phyloP scores from a whole-genome alignment of 2,329 filamentous ascomycete genomes.

The Spiromastix sp. region DNA sequence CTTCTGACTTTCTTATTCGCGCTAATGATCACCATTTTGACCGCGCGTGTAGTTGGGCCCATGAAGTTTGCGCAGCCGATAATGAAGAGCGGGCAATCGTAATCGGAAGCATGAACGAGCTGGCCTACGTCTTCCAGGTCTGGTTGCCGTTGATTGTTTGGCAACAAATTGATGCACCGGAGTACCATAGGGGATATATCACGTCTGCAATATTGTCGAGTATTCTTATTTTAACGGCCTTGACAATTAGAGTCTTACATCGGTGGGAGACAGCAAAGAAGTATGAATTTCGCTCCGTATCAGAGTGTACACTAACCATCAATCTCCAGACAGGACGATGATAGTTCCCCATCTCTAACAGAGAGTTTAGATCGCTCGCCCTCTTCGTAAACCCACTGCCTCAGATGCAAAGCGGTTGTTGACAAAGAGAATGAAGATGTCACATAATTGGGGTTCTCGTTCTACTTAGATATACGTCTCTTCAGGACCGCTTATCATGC shows the following conservation, averaged over 20 bases:
- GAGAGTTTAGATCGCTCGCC: no score
- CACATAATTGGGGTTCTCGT: no score
- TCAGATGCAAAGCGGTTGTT: no score
- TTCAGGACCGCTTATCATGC: no score
- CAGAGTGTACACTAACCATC: no score
- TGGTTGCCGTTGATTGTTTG: slow-evolving; percentile 59
- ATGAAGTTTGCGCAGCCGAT: slow-evolving; percentile 45
- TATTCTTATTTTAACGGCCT: background rate
- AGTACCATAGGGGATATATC: slow-evolving; percentile 44
- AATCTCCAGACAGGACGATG: no score
- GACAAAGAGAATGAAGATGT: no score
- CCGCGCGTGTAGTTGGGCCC: slow-evolving; percentile 33
- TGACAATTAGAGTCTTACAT: background rate
- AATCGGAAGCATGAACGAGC: slow-evolving; percentile 56
- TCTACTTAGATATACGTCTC: no score
- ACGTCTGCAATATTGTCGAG: background rate
- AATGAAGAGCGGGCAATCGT: slow-evolving; percentile 59
- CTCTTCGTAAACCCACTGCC: no score
- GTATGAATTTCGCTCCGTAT: no score
- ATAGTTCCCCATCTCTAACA: no score
- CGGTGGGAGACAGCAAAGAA: background rate
- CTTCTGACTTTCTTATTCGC: background rate
- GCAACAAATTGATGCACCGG: slow-evolving; percentile 53
- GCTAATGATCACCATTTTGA: slow-evolving; percentile 9
- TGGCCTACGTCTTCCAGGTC: slow-evolving; percentile 59